These are phyloP conservation scores for Pleoardoris graminearum DNA, from an alignment of 2,329 filamentous ascomycete species.

Conservation along the genomic window DNA sequence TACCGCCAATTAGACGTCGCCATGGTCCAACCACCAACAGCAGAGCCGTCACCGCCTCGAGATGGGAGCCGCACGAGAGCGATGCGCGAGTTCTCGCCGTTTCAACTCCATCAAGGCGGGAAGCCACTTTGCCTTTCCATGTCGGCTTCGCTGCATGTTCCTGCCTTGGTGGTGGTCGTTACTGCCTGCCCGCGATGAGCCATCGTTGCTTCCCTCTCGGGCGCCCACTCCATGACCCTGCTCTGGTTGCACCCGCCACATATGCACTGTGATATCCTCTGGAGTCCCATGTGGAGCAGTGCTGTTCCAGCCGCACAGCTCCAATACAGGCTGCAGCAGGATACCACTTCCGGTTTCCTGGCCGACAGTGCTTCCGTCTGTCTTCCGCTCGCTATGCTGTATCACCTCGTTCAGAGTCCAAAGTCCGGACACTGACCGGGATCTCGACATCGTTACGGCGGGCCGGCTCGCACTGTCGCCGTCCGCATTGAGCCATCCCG, in stretches of 20 bases:
- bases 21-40: background rate
- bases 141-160: background rate
- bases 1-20: background rate
- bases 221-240: constrained; percentile 3
- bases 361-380: constrained; percentile 20
- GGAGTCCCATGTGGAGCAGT: constrained; percentile 12
- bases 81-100: background rate
- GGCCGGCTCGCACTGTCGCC: constrained; percentile 27
- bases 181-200: constrained; percentile 1
- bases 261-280: constrained; percentile 16
- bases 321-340: constrained; percentile 15
- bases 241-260: constrained; percentile 2
- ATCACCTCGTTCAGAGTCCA: constrained; percentile 21
- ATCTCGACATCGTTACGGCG: constrained; percentile 15
- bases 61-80: background rate
- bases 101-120: background rate
- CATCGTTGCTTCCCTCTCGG: constrained; percentile 10
- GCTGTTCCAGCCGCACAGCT: constrained; percentile 28
- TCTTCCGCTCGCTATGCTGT: constrained; percentile 29
- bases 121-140: background rate
- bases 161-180: constrained; percentile 3
- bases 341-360: constrained; percentile 16
- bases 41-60: background rate
- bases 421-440: constrained; percentile 13
- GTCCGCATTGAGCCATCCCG: constrained; percentile 7